phyloP scores from a whole-genome alignment of 192 early-diverging fungal species.

The Podila minutissima region DNA sequence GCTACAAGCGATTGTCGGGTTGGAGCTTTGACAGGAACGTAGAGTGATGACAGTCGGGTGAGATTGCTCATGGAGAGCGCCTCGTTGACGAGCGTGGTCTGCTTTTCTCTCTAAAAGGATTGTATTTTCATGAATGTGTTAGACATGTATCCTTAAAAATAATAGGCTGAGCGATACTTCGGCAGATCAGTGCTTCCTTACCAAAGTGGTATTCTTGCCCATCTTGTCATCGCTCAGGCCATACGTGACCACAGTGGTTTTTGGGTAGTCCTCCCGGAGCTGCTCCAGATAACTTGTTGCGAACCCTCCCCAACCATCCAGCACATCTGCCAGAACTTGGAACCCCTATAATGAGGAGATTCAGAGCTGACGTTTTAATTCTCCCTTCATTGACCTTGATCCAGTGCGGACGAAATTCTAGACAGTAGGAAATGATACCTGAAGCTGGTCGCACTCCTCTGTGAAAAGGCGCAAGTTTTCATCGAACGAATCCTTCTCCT shows the following conservation, averaged over 20 bases:
- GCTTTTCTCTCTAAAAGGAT: conserved; percentile 22
- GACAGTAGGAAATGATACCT: conserved; percentile 19
- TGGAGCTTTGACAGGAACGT: conserved; percentile 60
- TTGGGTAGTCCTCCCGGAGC: conserved; percentile 78
- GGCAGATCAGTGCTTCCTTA: neutral
- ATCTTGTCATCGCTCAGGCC: conserved; percentile 54
- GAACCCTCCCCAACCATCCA: conserved; percentile 80
- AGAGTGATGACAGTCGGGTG: conserved; percentile 57
- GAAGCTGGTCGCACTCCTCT: conserved; percentile 67
- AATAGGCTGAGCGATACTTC: too few relatives aligned
- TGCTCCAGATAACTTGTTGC: conserved; percentile 62
- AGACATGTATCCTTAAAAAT: neutral
- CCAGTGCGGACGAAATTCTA: too few relatives aligned
- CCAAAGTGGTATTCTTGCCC: conserved; percentile 20
- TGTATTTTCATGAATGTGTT: neutral
- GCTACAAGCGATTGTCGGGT: conserved; percentile 6
- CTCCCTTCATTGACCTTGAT: too few relatives aligned
- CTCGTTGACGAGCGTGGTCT: conserved; percentile 52
- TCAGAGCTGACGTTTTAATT: too few relatives aligned
- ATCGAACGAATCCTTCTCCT: conserved; percentile 62
- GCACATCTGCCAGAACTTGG: conserved; percentile 70
- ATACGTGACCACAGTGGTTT: conserved; percentile 67
- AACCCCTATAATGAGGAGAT: conserved; percentile 63
- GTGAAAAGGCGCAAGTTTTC: conserved; percentile 61
- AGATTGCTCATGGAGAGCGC: conserved; percentile 50